These are phyloP conservation scores for Globisporangium splendens DNA, from an alignment of 352 stramenopile genomes.

Conservation along the genomic window DNA sequence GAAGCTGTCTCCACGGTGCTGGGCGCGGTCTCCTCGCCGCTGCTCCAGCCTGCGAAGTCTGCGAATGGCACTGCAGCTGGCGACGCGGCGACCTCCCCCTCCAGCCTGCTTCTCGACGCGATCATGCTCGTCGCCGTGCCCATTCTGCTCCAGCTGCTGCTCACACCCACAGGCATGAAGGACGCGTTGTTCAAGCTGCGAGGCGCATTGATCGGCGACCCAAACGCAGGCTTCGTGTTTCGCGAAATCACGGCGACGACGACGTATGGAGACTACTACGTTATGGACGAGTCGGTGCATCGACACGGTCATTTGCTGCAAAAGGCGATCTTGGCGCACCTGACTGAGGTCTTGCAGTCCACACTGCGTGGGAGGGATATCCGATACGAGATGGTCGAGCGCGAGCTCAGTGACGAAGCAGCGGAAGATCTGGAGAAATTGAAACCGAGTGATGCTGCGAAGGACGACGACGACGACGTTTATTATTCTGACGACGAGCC, in stretches of 20 bases:
- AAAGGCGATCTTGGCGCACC: conserved; percentile 47
- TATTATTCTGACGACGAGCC: too few species aligned
- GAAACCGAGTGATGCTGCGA: background rate
- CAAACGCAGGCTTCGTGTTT: conserved; percentile 18
- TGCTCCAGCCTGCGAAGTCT: conserved; percentile 12
- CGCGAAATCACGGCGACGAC: conserved; percentile 33
- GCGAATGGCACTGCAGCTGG: conserved; percentile 12
- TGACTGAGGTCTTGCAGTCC: conserved; percentile 27
- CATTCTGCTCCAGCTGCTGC: conserved; percentile 20
- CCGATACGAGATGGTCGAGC: conserved; percentile 47
- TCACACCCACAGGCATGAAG: conserved; percentile 32
- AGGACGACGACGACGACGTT: too few species aligned
- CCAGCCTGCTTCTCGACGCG: conserved; percentile 36
- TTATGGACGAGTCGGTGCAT: conserved; percentile 25
- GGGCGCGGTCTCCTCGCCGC: background rate
- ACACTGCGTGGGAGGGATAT: conserved; percentile 34
- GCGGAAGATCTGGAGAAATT: background rate
- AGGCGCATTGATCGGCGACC: conserved; percentile 16
- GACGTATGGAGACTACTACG: conserved; percentile 30
- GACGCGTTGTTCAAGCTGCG: conserved; percentile 23
- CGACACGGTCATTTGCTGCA: conserved; percentile 49
- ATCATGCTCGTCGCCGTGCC: conserved; percentile 19
- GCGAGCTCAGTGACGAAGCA: conserved; percentile 32
- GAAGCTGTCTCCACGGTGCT: conserved; percentile 6
- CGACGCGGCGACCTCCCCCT: conserved; percentile 29